A percentile compares a stretch with the other conserved stretches of the same genome.
Conservation (phyloP, 352 stramenopile genomes). For the Peronospora tabacina region DNA sequence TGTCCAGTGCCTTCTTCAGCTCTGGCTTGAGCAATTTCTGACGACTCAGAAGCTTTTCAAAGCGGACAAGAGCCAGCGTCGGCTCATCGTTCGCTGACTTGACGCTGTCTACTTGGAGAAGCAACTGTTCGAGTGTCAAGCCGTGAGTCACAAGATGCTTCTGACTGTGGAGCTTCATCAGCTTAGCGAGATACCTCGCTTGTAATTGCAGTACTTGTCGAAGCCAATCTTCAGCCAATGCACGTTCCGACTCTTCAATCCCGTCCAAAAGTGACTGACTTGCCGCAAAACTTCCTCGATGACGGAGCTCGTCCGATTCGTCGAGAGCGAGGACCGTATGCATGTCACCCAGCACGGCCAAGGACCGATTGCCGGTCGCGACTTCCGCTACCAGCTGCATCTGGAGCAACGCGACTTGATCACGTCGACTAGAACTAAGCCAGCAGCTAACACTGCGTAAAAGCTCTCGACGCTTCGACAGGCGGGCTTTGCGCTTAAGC, state of each 20-base stretch:
- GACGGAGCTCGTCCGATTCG: slow-evolving; percentile 22
- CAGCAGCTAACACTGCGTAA: slow-evolving; percentile 40
- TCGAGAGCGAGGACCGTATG: slow-evolving; percentile 45
- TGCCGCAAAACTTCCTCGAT: slow-evolving; percentile 25
- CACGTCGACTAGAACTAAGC: slow-evolving; percentile 41
- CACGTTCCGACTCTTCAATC: slow-evolving; percentile 44
- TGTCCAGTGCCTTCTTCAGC: slow-evolving; percentile 59
- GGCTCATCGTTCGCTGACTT: slow-evolving; percentile 31
- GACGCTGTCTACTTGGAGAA: slow-evolving; percentile 27
- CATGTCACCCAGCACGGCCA: slow-evolving; percentile 45
- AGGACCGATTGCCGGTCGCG: slow-evolving; percentile 48
- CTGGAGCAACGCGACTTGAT: slow-evolving; percentile 53
- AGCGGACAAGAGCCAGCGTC: slow-evolving; percentile 40
- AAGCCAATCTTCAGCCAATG: slow-evolving; percentile 55
- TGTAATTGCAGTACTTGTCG: slow-evolving; percentile 47
- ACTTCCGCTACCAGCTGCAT: slow-evolving; percentile 69
- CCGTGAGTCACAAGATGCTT: slow-evolving; percentile 27
- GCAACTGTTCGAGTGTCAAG: slow-evolving; percentile 34
- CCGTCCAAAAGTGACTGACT: slow-evolving; percentile 42
- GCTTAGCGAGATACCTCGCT: slow-evolving; percentile 42
- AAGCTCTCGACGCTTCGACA: slow-evolving; percentile 39
- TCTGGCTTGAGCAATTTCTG: slow-evolving; percentile 50
- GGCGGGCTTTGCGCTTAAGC: slow-evolving; percentile 32
- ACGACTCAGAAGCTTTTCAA: slow-evolving; percentile 60
- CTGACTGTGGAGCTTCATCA: slow-evolving; percentile 42